Conservation (phyloP, 495 filamentous ascomycete species). For the Daldinia caldariorum region DNA sequence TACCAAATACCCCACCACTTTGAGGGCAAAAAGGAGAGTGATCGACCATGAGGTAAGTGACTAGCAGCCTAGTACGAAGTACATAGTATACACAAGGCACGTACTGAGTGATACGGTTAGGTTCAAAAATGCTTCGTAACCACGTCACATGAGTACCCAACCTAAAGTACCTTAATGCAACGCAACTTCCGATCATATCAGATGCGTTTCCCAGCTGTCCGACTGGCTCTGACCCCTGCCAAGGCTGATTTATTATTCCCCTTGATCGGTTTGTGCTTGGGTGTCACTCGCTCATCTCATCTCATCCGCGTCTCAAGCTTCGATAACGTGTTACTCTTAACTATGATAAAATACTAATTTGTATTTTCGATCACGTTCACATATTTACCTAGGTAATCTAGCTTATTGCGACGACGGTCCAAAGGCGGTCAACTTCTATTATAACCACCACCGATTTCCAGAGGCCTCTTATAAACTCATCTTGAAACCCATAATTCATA, state of each 20-base stretch:
- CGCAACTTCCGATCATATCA: conserved; percentile 6
- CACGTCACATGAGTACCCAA: not conserved
- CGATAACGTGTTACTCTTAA: too few species aligned
- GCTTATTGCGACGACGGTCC: too few species aligned
- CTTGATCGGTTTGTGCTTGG: not conserved
- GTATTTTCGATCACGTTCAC: too few species aligned
- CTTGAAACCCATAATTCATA: not conserved
- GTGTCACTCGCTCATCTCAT: not conserved
- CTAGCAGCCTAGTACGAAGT: too few species aligned
- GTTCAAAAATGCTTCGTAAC: not conserved
- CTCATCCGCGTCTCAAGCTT: not conserved
- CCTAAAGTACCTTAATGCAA: not conserved
- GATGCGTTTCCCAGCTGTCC: conserved; percentile 4
- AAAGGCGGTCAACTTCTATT: too few species aligned
- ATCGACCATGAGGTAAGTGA: not conserved
- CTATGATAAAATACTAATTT: too few species aligned
- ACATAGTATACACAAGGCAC: too few species aligned
- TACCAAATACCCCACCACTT: not conserved
- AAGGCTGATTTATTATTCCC: not conserved
- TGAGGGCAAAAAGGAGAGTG: not conserved
- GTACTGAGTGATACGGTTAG: not conserved
- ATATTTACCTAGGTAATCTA: too few species aligned
- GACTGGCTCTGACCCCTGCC: conserved; percentile 26
- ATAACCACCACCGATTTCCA: too few species aligned
- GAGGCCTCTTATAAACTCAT: not conserved